Conservation (phyloP, 1,139 yeast species). For the Lodderomyces metapsilosis region DNA sequence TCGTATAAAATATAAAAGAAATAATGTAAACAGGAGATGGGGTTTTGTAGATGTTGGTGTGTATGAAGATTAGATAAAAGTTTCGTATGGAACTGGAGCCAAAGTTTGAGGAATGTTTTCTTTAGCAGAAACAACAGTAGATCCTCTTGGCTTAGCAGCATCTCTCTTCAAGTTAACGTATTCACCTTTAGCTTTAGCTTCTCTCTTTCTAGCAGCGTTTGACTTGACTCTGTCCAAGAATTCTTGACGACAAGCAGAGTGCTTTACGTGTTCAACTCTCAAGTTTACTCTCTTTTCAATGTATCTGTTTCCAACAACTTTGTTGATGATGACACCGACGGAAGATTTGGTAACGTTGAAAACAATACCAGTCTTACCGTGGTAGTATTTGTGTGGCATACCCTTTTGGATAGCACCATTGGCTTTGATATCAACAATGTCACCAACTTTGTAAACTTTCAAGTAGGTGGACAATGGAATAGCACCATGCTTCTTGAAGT, state of each 20-base stretch:
- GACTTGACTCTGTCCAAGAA: constrained; percentile 97
- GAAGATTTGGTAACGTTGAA: constrained; percentile 98
- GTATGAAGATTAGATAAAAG: constrained; percentile 70
- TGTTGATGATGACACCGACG: constrained; percentile 97
- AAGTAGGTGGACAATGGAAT: constrained; percentile 94
- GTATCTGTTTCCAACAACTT: constrained; percentile 99
- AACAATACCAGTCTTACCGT: constrained; percentile 99
- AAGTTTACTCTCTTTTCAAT: constrained; percentile 97
- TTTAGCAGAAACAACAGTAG: constrained; percentile 76
- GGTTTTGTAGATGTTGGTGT: too few species aligned
- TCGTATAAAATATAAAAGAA: constrained; percentile 12
- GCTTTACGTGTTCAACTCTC: constrained; percentile 98
- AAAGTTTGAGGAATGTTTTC: constrained; percentile 92
- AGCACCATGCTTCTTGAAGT: constrained; percentile 97
- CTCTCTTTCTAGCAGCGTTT: constrained; percentile 90
- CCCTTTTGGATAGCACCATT: constrained; percentile 99
- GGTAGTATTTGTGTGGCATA: constrained; percentile 99
- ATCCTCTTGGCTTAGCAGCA: constrained; percentile 96
- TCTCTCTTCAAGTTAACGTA: constrained; percentile 94
- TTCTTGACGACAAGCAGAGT: constrained; percentile 99
- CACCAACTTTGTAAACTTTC: constrained; percentile 98
- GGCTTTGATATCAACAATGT: constrained; percentile 98
- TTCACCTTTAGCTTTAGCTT: constrained; percentile 94
- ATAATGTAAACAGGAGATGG: constrained; percentile 8
- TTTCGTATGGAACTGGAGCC: constrained; percentile 99